These are phyloP conservation scores for Crithidia brevicula DNA, from an alignment of 208 protist species.

Conservation along the genomic window DNA sequence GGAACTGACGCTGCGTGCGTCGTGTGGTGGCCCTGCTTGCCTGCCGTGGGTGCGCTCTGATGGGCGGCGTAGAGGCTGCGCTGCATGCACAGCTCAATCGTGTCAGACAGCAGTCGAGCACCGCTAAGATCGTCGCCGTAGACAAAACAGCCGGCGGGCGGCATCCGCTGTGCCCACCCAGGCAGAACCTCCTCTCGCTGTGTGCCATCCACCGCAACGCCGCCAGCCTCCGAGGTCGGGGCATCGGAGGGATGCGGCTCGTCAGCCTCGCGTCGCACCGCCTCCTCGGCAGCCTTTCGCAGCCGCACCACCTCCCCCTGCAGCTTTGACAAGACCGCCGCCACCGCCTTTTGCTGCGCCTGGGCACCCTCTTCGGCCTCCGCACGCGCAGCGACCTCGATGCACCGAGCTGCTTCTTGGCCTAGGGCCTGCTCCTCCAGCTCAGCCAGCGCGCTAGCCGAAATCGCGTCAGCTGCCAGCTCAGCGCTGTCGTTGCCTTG, in stretches of 20 bases:
- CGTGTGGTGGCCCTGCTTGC: slow-evolving; percentile 12
- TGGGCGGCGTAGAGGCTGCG: slow-evolving; percentile 18
- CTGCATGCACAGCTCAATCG: slow-evolving; percentile 35
- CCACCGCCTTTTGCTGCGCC: slow-evolving; percentile 22
- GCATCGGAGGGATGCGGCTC: slow-evolving; percentile 15
- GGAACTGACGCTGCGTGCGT: not conserved
- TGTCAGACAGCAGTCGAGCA: slow-evolving; percentile 50
- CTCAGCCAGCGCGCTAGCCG: not conserved
- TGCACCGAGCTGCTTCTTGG: slow-evolving; percentile 14
- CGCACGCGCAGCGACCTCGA: slow-evolving; percentile 3
- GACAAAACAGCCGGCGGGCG: slow-evolving; percentile 75
- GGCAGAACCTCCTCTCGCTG: slow-evolving; percentile 55
- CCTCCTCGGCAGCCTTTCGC: slow-evolving; percentile 90
- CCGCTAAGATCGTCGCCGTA: slow-evolving; percentile 86
- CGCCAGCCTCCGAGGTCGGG: not conserved
- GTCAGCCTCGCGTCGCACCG: slow-evolving; percentile 76
- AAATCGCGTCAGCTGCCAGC: not conserved
- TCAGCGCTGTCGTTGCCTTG: not conserved
- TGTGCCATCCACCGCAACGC: too few species aligned
- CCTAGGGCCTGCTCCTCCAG: not conserved
- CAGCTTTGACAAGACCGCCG: slow-evolving; percentile 14
- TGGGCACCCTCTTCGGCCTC: slow-evolving; percentile 9
- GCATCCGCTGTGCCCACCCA: slow-evolving; percentile 74
- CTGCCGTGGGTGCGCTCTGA: not conserved
- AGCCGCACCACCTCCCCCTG: slow-evolving; percentile 35